Evolutionary conservation across 2,329 filamentous ascomycete genomes (phyloP).

Genomic region (Alternaria tenuissima): DNA sequence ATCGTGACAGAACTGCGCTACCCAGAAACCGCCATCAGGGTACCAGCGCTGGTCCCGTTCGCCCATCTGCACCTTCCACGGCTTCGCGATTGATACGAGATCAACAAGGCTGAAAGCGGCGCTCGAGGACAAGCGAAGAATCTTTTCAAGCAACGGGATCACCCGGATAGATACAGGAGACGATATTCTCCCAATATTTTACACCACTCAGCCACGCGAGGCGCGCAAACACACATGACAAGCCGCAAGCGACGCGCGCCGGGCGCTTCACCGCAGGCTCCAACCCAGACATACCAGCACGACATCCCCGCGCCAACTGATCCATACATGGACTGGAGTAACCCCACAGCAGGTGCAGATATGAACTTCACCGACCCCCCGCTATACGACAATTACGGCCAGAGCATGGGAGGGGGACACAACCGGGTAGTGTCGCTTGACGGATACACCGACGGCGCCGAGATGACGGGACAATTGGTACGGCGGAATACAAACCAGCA

Average conservation of each 20-base stretch:
- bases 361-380: conserved; percentile 49
- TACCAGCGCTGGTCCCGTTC: background rate
- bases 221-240: conserved; percentile 34
- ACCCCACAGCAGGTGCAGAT: conserved; percentile 33
- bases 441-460: conserved; percentile 34
- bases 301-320: conserved; percentile 50
- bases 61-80: conserved; percentile 3
- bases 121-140: conserved; percentile 9
- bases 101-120: conserved; percentile 11
- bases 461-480: conserved; percentile 55
- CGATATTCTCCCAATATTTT: background rate
- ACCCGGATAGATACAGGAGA: conserved; percentile 15
- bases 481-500: conserved; percentile 58
- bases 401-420: conserved; percentile 28
- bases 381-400: conserved; percentile 45
- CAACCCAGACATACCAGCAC: conserved; percentile 60
- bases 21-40: background rate
- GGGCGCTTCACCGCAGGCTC: conserved; percentile 70
- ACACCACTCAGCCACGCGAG: background rate
- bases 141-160: conserved; percentile 1
- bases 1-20: conserved; percentile 10
- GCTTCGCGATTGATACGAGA: conserved; percentile 5
- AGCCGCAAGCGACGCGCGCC: conserved; percentile 77
- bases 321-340: conserved; percentile 49
- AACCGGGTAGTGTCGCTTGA: conserved; percentile 47